Base-by-base conservation (phyloP, 768 basidiomycete genomes). In the Rhodotorula toruloides region DNA sequence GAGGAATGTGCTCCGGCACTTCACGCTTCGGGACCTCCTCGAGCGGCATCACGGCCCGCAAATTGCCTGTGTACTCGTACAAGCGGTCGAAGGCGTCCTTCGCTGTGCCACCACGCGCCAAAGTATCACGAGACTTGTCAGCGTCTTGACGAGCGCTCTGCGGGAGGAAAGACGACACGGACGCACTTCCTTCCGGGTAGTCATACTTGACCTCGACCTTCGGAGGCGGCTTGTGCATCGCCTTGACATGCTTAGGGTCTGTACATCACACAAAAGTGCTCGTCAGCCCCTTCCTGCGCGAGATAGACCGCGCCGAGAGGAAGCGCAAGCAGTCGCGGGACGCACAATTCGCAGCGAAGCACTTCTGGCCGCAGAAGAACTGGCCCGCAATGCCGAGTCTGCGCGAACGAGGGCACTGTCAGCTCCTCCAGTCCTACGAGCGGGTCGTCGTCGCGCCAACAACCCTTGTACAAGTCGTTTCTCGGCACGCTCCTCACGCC, bases 1-100 rank as follows among this genome's bases (percentile, higher is more conserved):
- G 81, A 16, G 82, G 83, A 72, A 99, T 96, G 74, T 91, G 86
- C 34, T 82, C 83, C 14, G 93, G 96, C 6, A 98, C 85, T 9
- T 75, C 76, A 37, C n/a, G 78, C 73, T 80, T 83, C 12, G 85
- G 83, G 79, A 90, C 89, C 0, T 90, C 89, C 73, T 91, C 87
- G 76, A 84, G 49, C 71, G 77, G 77, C 36, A 74, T 73, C 27
- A 69, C 66, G 48, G 78, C 75, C 34, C 76, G 72, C 11, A 78
- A 42, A 3, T 75, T 69, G 25, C 78, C 76, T 17, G 77, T 76
- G 54, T 78, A 78, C 36, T 71, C 69, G 70, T 68, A 62, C 10
- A 3, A 29, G 31, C 58, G 53, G 40, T 47, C 49, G 55, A 71
- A 61, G 19, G 46, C 58, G 50, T 71, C 68, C 31, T 42, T 64